These are phyloP conservation scores for Mucuna pruriens DNA, from an alignment of 306 rosid species.

Conservation along the genomic window DNA sequence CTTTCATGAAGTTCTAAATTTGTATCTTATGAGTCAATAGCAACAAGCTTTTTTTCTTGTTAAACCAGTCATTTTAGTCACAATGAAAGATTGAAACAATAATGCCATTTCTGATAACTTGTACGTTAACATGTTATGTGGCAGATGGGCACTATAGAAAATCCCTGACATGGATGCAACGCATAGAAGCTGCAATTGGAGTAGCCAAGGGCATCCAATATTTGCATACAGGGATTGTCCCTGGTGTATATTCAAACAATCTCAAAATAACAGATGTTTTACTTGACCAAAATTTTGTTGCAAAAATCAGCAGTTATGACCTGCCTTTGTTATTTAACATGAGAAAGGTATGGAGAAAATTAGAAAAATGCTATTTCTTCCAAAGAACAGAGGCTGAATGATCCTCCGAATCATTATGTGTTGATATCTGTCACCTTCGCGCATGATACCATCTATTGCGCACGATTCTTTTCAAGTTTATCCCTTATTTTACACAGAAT, in stretches of 20 bases:
- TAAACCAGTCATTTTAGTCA: neutral
- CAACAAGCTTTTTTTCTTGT: neutral
- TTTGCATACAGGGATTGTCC: conserved; percentile 73
- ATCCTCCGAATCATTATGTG: too few species aligned
- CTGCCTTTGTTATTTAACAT: conserved; percentile 61
- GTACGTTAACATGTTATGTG: conserved; percentile 32
- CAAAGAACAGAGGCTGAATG: too few species aligned
- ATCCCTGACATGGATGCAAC: conserved; percentile 73
- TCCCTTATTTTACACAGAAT: too few species aligned
- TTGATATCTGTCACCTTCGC: too few species aligned
- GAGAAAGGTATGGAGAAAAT: conserved; percentile 60
- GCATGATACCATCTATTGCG: too few species aligned
- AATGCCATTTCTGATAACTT: conserved; percentile 6
- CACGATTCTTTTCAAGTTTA: too few species aligned
- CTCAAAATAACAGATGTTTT: conserved; percentile 70
- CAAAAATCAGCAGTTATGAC: conserved; percentile 81
- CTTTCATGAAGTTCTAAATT: neutral
- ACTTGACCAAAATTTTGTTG: conserved; percentile 74
- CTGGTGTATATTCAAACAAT: conserved; percentile 65
- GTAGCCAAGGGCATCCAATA: conserved; percentile 80
- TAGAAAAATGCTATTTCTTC: too few species aligned
- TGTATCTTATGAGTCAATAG: neutral
- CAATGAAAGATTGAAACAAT: neutral
- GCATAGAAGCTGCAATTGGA: conserved; percentile 76
- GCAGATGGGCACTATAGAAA: conserved; percentile 64